A percentile compares a stretch with the other conserved stretches of the same genome.
Conservation (phyloP, 139 green algal species). For the Chlamydomonas urium region DNA sequence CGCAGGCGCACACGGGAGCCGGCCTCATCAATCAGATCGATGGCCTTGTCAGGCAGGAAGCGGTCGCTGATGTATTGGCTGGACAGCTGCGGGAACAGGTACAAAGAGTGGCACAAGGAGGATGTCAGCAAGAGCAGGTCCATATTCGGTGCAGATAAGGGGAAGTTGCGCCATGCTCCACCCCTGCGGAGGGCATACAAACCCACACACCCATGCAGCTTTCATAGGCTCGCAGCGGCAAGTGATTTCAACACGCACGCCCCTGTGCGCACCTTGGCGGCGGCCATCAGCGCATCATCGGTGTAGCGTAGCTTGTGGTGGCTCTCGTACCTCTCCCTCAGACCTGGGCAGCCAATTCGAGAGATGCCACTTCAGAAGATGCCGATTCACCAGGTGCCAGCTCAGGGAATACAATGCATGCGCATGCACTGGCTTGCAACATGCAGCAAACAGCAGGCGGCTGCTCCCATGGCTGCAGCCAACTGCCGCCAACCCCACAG, state of each 20-base stretch:
- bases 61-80: constrained; percentile 13
- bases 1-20: constrained; percentile 90
- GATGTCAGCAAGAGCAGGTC: neutral
- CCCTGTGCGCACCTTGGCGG: constrained; percentile 84
- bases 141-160: too few species aligned
- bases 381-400: neutral
- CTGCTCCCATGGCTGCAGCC: too few species aligned
- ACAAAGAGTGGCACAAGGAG: too few species aligned
- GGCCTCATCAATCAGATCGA: constrained; percentile 99
- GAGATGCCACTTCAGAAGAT: neutral
- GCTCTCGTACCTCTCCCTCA: constrained; percentile 93
- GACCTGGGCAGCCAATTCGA: constrained; percentile 23
- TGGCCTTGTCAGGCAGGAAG: constrained; percentile 85
- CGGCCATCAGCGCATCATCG: constrained; percentile 89
- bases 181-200: constrained; percentile 12
- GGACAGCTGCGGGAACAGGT: too few species aligned
- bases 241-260: constrained; percentile 99
- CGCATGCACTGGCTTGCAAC: too few species aligned
- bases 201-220: neutral
- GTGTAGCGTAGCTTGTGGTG: constrained; percentile 99
- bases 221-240: constrained; percentile 49
- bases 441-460: too few species aligned
- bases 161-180: too few species aligned
- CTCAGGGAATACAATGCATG: neutral
- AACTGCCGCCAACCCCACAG: too few species aligned